Evolutionary conservation across 441 rosid genomes (phyloP), one percentile per base, ranked within the genome.

Genomic region (Hura crepitans): DNA sequence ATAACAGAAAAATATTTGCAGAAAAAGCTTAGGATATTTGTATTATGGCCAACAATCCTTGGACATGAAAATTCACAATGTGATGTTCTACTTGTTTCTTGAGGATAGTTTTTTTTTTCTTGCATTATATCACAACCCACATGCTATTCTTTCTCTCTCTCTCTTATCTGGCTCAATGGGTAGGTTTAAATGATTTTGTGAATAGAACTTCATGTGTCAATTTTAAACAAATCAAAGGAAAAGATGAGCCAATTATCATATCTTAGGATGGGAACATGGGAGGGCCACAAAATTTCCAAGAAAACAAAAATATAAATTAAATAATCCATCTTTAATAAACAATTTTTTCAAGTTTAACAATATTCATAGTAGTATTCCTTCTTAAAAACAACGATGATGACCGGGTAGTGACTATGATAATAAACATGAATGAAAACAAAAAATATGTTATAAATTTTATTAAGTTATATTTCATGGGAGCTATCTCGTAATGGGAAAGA

Each of bases 401-500:
- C 2, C 20, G 25, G 33, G 28, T 25, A 18, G 14, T 55, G 13
- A 25, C 23, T n/a, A 53, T 25, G 14, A 55, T 22, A 5, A 55
- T 3, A n/a, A 0, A 55, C 11, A 23, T 54, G 59, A 28, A 54
- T 54, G 59, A 55, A 10, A 25, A 12, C 11, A 50, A 1, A 18
- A 50, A 4, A n/a, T n/a, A n/a, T n/a, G n/a, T 50, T 4, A 50
- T 42, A 20, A 50, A 20, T 50, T 7, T 50, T 51, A 12, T 8
- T 55, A 5, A 6, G 1, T 10, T 12, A 20, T 4, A 65, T 27
- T 12, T 30, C 31, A n/a, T 27, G 68, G 60, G 53, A 27, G 51
- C 33, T 23, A 50, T 61, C 49, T 12, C 37, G 5, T 35, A 25
- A 59, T 35, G 67, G 64, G 70, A 25, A n/a, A 56, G n/a, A n/a